Conservation (phyloP, 331 rosid species). For the Saraca asoca region DNA sequence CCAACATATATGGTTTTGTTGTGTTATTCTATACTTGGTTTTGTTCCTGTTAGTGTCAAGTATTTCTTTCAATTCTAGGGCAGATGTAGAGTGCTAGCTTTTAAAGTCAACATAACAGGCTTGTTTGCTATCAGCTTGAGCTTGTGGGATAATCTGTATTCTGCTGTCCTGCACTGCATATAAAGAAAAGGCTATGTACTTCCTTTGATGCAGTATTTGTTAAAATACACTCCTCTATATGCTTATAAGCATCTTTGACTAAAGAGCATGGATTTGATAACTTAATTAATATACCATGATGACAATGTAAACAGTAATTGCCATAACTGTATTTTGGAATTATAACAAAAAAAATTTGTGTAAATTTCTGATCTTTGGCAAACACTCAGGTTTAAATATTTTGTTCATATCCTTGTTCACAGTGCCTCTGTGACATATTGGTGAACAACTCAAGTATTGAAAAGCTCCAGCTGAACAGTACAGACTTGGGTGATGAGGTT, state of each 20-base stretch:
- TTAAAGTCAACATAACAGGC: constrained; percentile 15
- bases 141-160: constrained; percentile 1
- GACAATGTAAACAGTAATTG: constrained; percentile 3
- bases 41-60: constrained; percentile 3
- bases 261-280: constrained; percentile 25
- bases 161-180: neutral
- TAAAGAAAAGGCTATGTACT: neutral
- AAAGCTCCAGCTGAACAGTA: constrained; percentile 88
- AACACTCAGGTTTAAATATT: constrained; percentile 26
- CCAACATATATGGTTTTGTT: too few species aligned
- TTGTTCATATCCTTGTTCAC: constrained; percentile 45
- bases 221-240: constrained; percentile 22
- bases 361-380: too few species aligned
- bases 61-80: constrained; percentile 8
- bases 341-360: constrained; percentile 4
- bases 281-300: constrained; percentile 29
- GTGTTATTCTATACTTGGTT: neutral
- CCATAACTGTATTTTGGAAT: constrained; percentile 23
- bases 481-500: constrained; percentile 96
- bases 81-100: constrained; percentile 1
- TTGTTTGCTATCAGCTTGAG: neutral
- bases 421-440: constrained; percentile 81
- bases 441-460: constrained; percentile 69
- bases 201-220: constrained; percentile 25
- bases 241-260: constrained; percentile 22